Percentiles rank a stretch among this genome's conserved stretches.
These are phyloP conservation scores for Leptodermis oblonga DNA, from an alignment of 257 asterid genomes.

Conservation along the genomic window DNA sequence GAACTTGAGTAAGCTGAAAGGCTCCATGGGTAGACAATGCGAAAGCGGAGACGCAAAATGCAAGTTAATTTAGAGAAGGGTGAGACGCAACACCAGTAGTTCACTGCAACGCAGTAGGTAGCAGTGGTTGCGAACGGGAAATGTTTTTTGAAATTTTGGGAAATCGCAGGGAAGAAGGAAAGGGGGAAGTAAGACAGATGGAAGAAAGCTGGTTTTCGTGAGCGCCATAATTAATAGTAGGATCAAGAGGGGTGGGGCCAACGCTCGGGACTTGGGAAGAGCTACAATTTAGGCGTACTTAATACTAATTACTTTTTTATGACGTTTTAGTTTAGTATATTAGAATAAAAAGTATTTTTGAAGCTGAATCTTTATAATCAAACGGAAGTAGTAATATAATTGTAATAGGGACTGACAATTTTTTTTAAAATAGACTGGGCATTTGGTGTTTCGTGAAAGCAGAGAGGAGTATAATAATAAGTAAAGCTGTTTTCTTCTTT, in stretches of 20 bases:
- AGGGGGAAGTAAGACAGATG: constrained; percentile 1
- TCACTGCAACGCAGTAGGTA: background rate
- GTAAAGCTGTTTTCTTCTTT: constrained; percentile 1
- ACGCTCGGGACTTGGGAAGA: constrained; percentile 2
- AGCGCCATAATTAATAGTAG: background rate
- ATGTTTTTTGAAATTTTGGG: background rate
- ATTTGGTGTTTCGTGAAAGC: constrained; percentile 24
- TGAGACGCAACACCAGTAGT: no score
- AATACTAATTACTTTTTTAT: no score
- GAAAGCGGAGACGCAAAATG: background rate
- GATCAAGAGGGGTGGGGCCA: background rate
- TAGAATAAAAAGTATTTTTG: no score
- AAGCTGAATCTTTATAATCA: no score
- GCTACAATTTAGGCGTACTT: constrained; percentile 4
- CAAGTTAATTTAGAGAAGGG: background rate
- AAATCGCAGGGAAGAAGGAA: background rate
- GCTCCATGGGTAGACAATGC: constrained; percentile 50
- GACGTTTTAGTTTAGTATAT: no score
- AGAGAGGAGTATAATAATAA: constrained; percentile 1
- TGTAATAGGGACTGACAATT: constrained; percentile 9
- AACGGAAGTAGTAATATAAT: no score
- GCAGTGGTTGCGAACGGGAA: constrained; percentile 3
- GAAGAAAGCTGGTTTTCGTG: constrained; percentile 1
- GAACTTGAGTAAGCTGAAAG: constrained; percentile 48
- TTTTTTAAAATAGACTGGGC: constrained; percentile 4